These are phyloP conservation scores for Arthromyces matolae DNA, from an alignment of 768 basidiomycete species.

Conservation along the genomic window DNA sequence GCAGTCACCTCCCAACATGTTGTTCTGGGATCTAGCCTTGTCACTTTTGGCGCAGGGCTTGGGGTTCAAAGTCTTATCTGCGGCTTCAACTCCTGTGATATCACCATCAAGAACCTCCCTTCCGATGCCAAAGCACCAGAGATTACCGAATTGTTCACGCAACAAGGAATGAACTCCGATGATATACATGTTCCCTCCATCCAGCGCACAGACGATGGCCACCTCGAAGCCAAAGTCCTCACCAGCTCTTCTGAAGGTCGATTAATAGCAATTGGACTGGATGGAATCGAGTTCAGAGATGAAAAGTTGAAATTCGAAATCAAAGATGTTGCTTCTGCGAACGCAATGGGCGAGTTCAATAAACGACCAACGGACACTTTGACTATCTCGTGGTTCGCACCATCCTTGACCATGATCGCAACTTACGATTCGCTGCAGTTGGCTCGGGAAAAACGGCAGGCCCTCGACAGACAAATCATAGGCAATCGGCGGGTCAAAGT, in stretches of 20 bases:
- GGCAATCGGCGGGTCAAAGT: slow-evolving; percentile 45
- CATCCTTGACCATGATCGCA: slow-evolving; percentile 44
- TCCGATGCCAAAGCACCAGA: slow-evolving; percentile 34
- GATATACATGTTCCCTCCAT: slow-evolving; percentile 32
- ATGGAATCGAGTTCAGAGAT: slow-evolving; percentile 46
- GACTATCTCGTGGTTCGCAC: slow-evolving; percentile 48
- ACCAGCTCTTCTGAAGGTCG: slow-evolving; percentile 38
- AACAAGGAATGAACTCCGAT: slow-evolving; percentile 36
- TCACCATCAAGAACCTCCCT: slow-evolving; percentile 46
- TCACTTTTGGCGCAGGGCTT: slow-evolving; percentile 48
- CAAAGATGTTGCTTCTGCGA: slow-evolving; percentile 32
- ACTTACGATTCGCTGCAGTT: slow-evolving; percentile 32
- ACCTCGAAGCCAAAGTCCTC: slow-evolving; percentile 40
- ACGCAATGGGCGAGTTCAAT: slow-evolving; percentile 38
- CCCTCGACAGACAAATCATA: slow-evolving; percentile 33
- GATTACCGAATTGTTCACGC: slow-evolving; percentile 38
- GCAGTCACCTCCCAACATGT: slow-evolving; percentile 37
- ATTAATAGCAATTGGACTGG: slow-evolving; percentile 38
- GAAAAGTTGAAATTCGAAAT: slow-evolving; percentile 41
- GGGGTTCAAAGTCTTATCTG: slow-evolving; percentile 40
- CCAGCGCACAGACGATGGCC: slow-evolving; percentile 23
- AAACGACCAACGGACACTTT: slow-evolving; percentile 35
- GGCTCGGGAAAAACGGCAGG: slow-evolving; percentile 31
- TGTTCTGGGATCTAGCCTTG: slow-evolving; percentile 45
- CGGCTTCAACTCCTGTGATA: slow-evolving; percentile 50